A percentile compares a stretch with the other conserved stretches of the same genome.
phyloP scores from a whole-genome alignment of 2,329 filamentous ascomycete species.

The Penicillium decumbens region DNA sequence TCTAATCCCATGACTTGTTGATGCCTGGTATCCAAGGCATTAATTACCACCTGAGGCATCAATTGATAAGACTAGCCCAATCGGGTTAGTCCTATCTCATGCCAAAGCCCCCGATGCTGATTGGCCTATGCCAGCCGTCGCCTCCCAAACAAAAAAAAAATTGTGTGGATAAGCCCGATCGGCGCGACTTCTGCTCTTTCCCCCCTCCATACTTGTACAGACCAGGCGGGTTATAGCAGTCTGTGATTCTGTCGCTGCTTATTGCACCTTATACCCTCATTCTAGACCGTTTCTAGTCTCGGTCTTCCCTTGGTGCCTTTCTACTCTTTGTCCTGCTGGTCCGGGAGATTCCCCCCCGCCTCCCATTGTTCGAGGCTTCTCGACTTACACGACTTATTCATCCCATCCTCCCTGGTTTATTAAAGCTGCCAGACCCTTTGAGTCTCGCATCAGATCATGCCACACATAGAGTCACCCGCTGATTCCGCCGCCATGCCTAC shows the following conservation, averaged over 20 bases:
- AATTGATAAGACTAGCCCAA: constrained; percentile 15
- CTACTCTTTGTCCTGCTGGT: constrained; percentile 6
- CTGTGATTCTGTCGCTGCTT: constrained; percentile 6
- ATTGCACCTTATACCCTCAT: not conserved
- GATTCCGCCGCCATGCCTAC: constrained; percentile 42
- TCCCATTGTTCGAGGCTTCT: constrained; percentile 1
- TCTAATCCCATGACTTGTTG: not conserved
- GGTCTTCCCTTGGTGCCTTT: not conserved
- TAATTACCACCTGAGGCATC: constrained; percentile 4
- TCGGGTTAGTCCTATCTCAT: constrained; percentile 9
- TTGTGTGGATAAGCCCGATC: constrained; percentile 18
- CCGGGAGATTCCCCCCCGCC: constrained; percentile 4
- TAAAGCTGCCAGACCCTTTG: constrained; percentile 3
- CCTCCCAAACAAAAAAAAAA: constrained; percentile 23
- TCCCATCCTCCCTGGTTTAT: constrained; percentile 12
- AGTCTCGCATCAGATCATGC: constrained; percentile 38
- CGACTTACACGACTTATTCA: constrained; percentile 1
- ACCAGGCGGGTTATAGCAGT: constrained; percentile 7
- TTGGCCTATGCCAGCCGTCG: constrained; percentile 11
- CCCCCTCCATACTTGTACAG: constrained; percentile 12
- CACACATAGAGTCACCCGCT: constrained; percentile 43
- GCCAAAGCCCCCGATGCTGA: constrained; percentile 8
- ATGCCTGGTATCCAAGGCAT: not conserved
- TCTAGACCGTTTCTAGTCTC: not conserved
- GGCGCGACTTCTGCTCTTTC: not conserved